Evolutionary conservation across 2,329 filamentous ascomycete species (phyloP), one percentile per base, ranked within the genome.

Genomic region (Fusarium coffeatum): DNA sequence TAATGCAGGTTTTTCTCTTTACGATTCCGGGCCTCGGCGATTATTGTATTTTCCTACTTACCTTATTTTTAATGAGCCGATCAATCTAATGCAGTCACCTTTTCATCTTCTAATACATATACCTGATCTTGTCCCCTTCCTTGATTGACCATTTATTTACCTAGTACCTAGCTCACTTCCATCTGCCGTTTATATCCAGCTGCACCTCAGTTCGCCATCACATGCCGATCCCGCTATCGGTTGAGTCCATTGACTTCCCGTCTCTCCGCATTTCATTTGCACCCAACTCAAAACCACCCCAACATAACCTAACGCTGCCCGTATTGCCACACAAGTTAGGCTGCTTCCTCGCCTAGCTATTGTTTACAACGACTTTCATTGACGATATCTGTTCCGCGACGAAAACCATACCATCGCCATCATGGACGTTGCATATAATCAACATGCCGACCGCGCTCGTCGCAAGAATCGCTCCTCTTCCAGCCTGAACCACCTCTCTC

Each of bases 401-500:
- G 32, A 59, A 27, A 23, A 27, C 11, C 8, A 34, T 34, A 42
- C 15, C 23, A 37, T 58, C 43, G n/a, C 23, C 63, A 67, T 56
- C 64, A 77, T 90, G 88, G 88, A 90, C 69, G 81, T 85, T 66
- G 86, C 87, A 63, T 89, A 88, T 77, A 88, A 87, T 68, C 88
- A 88, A 70, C 87, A 89, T 75, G 82, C 87, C 55, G 85, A 84
- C 71, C 84, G 86, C 69, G 81, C 84, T 46, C 84, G 87, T 64
- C 86, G 86, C 68, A 87, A 88, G 79, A 86, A 85, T 73, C 84
- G 86, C 71, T 89, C 88, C 23, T 83, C 84, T 28, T 86, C 84
- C 50, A 89, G 86, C 78, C 80, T 90, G 68, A 86, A 87, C 73
- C 86, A 89, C 72, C 83, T 90, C 63, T 85, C 86, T 16, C 87